A percentile compares a stretch with the other conserved stretches of the same genome.
Evolutionary conservation across 192 early-diverging fungal genomes (phyloP).

Genomic region (Gonapodya prolifera): DNA sequence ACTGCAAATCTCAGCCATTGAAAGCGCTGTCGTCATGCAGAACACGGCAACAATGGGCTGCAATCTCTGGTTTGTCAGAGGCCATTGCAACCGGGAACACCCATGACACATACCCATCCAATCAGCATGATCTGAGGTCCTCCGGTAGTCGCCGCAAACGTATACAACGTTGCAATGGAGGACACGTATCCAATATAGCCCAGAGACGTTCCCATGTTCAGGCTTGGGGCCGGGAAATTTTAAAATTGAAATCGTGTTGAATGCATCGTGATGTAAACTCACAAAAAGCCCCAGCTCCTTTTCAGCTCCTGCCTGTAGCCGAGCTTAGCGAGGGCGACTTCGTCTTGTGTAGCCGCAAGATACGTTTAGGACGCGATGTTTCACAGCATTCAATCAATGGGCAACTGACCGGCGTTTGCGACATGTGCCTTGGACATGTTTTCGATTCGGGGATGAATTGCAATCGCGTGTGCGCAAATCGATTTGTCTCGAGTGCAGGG

Average conservation of each 20-base stretch:
- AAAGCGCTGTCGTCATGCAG: conserved; percentile 26
- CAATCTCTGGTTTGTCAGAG: neutral
- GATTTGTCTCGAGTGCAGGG: no score
- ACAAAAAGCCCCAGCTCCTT: neutral
- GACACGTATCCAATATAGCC: neutral
- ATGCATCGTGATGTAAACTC: neutral
- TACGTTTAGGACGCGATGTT: no score
- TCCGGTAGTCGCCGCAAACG: neutral
- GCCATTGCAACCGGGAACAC: neutral
- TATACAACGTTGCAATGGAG: neutral
- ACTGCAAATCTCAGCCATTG: conserved; percentile 39
- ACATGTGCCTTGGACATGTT: no score
- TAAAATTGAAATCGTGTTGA: neutral
- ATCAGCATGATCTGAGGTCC: neutral
- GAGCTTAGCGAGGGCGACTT: conserved; percentile 15
- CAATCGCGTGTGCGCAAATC: no score
- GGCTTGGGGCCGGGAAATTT: neutral
- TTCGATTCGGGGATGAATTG: no score
- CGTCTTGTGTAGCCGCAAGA: no score
- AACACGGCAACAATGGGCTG: conserved; percentile 27
- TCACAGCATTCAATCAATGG: no score
- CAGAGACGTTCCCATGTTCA: conserved; percentile 6
- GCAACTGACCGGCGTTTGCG: no score
- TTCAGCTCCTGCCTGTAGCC: conserved; percentile 26
- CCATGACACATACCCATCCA: neutral